A percentile compares a stretch with the other conserved stretches of the same genome.
Evolutionary conservation across 345 rosid genomes (phyloP).

Genomic region (Hibiscus syriacus): DNA sequence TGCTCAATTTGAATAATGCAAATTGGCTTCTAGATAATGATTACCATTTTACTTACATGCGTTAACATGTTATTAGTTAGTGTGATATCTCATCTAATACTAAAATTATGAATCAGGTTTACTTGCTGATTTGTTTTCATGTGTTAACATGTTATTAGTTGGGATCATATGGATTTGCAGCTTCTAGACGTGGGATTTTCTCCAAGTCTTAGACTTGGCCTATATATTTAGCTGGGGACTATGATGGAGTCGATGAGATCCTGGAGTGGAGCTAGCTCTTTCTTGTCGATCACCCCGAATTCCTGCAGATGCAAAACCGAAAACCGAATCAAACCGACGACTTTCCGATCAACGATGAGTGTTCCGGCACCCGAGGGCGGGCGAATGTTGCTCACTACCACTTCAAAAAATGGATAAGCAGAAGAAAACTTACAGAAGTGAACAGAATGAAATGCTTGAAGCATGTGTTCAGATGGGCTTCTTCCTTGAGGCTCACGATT

Average conservation of each 20-base stretch:
- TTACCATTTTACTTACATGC: too few relatives aligned
- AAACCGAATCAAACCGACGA: not conserved
- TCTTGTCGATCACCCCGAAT: slow-evolving; percentile 89
- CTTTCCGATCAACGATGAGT: not conserved
- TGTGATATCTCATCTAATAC: too few relatives aligned
- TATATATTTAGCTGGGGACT: slow-evolving; percentile 46
- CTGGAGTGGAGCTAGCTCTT: slow-evolving; percentile 95
- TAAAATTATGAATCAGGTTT: too few relatives aligned
- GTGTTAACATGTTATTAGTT: too few relatives aligned
- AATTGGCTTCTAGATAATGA: too few relatives aligned
- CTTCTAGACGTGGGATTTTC: too few relatives aligned
- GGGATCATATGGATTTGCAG: too few relatives aligned
- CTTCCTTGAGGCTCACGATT: slow-evolving; percentile 98
- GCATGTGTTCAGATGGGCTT: slow-evolving; percentile 99
- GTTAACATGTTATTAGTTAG: too few relatives aligned
- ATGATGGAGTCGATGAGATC: slow-evolving; percentile 89
- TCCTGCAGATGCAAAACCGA: slow-evolving; percentile 40
- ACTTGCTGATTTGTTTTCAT: too few relatives aligned
- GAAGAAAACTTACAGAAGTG: slow-evolving; percentile 62
- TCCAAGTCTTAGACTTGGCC: too few relatives aligned
- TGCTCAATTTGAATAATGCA: too few relatives aligned
- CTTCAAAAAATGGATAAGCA: not conserved
- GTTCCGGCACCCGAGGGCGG: not conserved
- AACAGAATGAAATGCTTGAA: slow-evolving; percentile 97
- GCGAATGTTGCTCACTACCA: not conserved